These are phyloP conservation scores for Raphanus sativus DNA, from an alignment of 345 rosid genomes.

Conservation along the genomic window DNA sequence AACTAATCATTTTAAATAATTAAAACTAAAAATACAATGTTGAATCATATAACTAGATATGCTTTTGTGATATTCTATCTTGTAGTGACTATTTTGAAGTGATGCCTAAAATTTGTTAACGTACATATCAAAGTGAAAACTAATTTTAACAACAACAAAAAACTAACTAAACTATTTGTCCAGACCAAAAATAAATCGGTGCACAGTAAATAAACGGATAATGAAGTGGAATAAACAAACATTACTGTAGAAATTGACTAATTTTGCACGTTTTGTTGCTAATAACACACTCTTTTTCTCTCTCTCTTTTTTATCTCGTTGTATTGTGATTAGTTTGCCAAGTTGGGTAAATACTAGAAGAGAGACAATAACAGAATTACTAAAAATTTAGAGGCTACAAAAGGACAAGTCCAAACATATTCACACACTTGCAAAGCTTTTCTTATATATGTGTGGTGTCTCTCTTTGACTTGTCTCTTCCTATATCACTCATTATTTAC, in stretches of 20 bases:
- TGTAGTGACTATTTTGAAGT: slow-evolving; percentile 19
- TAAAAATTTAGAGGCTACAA: slow-evolving; percentile 40
- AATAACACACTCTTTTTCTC: slow-evolving; percentile 26
- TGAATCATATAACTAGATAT: not conserved
- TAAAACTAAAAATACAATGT: not conserved
- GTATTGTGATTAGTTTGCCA: slow-evolving; percentile 42
- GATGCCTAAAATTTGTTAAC: slow-evolving; percentile 24
- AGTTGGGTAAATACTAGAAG: slow-evolving; percentile 38
- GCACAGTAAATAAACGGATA: slow-evolving; percentile 16
- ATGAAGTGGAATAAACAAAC: slow-evolving; percentile 30
- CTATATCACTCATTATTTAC: slow-evolving; percentile 38
- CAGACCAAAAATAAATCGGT: slow-evolving; percentile 27
- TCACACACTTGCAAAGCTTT: slow-evolving; percentile 38
- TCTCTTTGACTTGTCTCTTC: slow-evolving; percentile 43
- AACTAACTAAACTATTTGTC: slow-evolving; percentile 1
- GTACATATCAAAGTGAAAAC: slow-evolving; percentile 18
- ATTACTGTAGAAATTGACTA: slow-evolving; percentile 21
- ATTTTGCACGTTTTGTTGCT: slow-evolving; percentile 21
- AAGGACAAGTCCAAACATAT: slow-evolving; percentile 41
- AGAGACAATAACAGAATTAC: slow-evolving; percentile 41
- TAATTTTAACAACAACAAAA: not conserved
- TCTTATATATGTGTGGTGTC: slow-evolving; percentile 39
- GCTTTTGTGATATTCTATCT: not conserved
- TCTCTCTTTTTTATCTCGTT: slow-evolving; percentile 17
- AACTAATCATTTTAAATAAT: not conserved